Conservation (phyloP, 2,329 filamentous ascomycete genomes). For the Endoconidiophora polonica region DNA sequence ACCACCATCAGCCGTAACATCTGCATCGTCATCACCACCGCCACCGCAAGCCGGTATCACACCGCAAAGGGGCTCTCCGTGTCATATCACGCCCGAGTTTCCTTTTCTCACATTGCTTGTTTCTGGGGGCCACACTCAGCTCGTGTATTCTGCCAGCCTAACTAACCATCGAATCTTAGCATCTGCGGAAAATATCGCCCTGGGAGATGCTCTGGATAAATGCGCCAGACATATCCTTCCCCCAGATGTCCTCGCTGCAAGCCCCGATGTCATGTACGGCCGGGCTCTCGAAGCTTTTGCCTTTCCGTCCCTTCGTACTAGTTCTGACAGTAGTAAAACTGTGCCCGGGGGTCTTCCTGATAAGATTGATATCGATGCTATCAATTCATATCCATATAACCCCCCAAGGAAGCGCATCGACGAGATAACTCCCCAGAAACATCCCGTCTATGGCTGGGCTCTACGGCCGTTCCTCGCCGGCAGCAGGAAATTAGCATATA, state of each 20-base stretch:
- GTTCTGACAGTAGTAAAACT: too few species aligned
- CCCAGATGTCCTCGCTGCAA: conserved; percentile 31
- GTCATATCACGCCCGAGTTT: conserved; percentile 28
- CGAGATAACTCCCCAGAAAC: conserved; percentile 32
- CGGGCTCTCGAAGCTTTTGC: conserved; percentile 64
- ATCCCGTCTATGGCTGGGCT: conserved; percentile 36
- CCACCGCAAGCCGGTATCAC: background rate
- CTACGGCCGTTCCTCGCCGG: conserved; percentile 49
- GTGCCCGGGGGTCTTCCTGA: too few species aligned
- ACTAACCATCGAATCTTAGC: conserved; percentile 59
- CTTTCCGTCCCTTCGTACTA: conserved; percentile 33
- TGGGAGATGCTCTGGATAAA: conserved; percentile 85
- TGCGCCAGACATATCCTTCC: conserved; percentile 63
- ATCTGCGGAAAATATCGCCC: conserved; percentile 59
- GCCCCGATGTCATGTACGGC: conserved; percentile 60
- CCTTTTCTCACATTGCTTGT: conserved; percentile 81
- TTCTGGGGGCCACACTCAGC: conserved; percentile 80
- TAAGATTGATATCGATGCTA: conserved; percentile 8
- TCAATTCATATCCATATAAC: conserved; percentile 31
- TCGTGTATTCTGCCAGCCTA: conserved; percentile 56
- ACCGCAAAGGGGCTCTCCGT: background rate
- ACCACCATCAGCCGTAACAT: conserved; percentile 6
- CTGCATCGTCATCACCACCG: background rate
- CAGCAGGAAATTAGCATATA: conserved; percentile 44
- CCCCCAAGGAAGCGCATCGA: conserved; percentile 40